Evolutionary conservation across 1,139 yeast species (phyloP).

Genomic region (Protomyces macrosporus): DNA sequence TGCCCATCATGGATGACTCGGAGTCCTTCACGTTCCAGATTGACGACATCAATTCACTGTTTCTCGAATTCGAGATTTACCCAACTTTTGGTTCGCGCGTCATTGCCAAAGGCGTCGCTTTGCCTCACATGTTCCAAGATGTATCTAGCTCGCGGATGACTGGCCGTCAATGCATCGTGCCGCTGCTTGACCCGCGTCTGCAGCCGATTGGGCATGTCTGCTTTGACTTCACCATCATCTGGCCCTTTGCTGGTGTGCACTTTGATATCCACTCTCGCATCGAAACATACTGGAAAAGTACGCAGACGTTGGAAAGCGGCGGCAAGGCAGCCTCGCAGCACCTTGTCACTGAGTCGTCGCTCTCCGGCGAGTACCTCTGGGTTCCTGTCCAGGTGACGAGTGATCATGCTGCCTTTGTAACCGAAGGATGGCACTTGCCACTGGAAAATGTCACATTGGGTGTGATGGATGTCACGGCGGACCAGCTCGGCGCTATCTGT

Average conservation of each 20-base stretch:
- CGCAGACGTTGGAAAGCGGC: slow-evolving; percentile 43
- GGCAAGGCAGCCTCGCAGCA: slow-evolving; percentile 8
- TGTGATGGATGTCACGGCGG: slow-evolving; percentile 1
- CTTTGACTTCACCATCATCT: slow-evolving; percentile 74
- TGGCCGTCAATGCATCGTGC: slow-evolving; percentile 45
- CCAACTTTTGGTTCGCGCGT: slow-evolving; percentile 92
- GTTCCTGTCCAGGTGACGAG: slow-evolving; percentile 64
- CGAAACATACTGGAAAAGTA: slow-evolving; percentile 95
- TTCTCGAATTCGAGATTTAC: slow-evolving; percentile 82
- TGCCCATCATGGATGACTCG: slow-evolving; percentile 72
- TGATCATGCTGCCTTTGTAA: slow-evolving; percentile 82
- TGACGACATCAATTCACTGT: slow-evolving; percentile 68
- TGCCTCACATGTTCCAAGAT: slow-evolving; percentile 49
- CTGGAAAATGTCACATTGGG: background rate
- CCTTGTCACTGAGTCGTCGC: slow-evolving; percentile 83
- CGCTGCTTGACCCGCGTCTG: slow-evolving; percentile 75
- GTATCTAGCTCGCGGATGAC: slow-evolving; percentile 31
- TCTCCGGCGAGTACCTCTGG: slow-evolving; percentile 72
- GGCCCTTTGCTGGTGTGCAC: slow-evolving; percentile 88
- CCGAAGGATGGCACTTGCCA: slow-evolving; percentile 44
- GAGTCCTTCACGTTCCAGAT: slow-evolving; percentile 79
- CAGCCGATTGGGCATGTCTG: slow-evolving; percentile 75
- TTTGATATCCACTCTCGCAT: slow-evolving; percentile 60
- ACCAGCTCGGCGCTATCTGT: slow-evolving; percentile 1
- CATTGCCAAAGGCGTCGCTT: slow-evolving; percentile 81